Evolutionary conservation across 805 yeast genomes (phyloP), one percentile per base, ranked within the genome.

Genomic region (Saccharomycopsis sp.): DNA sequence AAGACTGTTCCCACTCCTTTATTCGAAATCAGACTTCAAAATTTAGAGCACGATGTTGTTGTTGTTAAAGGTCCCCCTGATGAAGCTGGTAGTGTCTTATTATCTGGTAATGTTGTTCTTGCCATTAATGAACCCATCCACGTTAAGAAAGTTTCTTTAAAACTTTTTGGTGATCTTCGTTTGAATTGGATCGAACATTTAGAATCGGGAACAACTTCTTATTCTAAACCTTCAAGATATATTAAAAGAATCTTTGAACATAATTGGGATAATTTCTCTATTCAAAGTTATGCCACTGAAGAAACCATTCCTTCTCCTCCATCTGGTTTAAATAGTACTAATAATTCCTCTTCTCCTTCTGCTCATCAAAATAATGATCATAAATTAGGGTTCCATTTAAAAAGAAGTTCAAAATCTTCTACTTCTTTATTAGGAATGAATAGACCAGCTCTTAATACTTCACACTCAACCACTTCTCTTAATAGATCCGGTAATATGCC

Each of bases 81-180:
- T 27, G 88, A 79, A 39, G 95, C 96, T 0, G 69, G 85, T 0
- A 77, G 95, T 2, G 83, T 75, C 3, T 61, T 81, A 5, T 58
- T 92, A 21, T 63, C 80, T 1, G 98, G 98, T 3, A 75, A 74
- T 9, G 76, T 92, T 19, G 87, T 80, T 1, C 59, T 92, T 20
- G 70, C 88, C 1, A 74, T 84, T 1, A 66, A 69, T 10, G 97
- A 89, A 49, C 84, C 95, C 2, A 61, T 85, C 41, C 60, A 74
- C 13, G 68, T 89, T 38, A 79, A 75, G 53, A 73, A 70, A 49
- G 59, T 92, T 46, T 58, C 74, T 3, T 59, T 92, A 40, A 71
- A 76, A 46, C 56, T 92, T 19, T 71, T 74, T 41, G 85, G 88
- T 2, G 77, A 78, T 2, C 54, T 87, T 40, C 69, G 78, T 37